phyloP scores from a whole-genome alignment of 148 eudicot species.

The Camellia granthamiana region DNA sequence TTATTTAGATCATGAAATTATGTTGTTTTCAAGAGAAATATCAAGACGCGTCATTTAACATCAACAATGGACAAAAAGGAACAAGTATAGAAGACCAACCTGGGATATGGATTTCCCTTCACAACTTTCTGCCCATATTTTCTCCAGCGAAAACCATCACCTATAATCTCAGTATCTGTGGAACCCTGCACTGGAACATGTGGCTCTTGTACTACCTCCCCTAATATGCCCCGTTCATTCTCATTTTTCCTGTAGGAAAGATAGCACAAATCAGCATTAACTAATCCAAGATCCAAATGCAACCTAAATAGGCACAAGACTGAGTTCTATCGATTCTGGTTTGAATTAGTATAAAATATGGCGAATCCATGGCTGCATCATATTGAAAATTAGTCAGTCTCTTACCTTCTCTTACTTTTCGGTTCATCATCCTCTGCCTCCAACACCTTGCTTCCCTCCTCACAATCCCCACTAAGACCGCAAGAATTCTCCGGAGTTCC shows the following conservation, averaged over 20 bases:
- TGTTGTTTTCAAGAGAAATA: background rate
- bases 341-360: background rate
- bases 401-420: constrained; percentile 72
- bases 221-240: constrained; percentile 35
- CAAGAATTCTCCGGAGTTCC: constrained; percentile 28
- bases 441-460: constrained; percentile 31
- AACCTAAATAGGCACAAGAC: background rate
- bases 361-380: background rate
- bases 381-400: background rate
- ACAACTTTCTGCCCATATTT: constrained; percentile 98
- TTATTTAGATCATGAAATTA: background rate
- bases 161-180: constrained; percentile 52
- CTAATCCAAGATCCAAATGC: background rate
- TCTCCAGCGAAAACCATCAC: constrained; percentile 96
- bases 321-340: background rate
- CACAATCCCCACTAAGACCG: constrained; percentile 43
- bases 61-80: background rate
- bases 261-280: background rate
- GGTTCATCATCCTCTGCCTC: constrained; percentile 42
- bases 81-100: constrained; percentile 33
- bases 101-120: constrained; percentile 88
- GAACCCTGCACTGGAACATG: constrained; percentile 39
- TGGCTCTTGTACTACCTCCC: constrained; percentile 41
- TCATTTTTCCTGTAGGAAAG: constrained; percentile 46
- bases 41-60: background rate